A percentile compares a stretch with the other conserved stretches of the same genome.
These are phyloP conservation scores for Rhytidhysteron rufulum DNA, from an alignment of 2,329 filamentous ascomycete species.

Conservation along the genomic window DNA sequence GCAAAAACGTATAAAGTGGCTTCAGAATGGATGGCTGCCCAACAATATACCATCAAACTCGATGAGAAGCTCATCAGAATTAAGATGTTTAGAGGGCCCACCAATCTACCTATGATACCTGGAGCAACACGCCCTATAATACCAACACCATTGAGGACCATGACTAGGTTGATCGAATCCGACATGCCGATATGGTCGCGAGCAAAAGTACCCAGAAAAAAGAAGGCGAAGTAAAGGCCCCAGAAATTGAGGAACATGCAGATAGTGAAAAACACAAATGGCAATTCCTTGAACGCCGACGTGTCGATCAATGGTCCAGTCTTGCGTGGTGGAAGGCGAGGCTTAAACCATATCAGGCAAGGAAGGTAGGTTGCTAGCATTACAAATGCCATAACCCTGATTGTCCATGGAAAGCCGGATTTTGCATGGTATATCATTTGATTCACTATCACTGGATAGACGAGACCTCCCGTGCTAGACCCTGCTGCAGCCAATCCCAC, in stretches of 20 bases:
- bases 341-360: conserved; percentile 39
- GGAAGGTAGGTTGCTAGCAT: conserved; percentile 32
- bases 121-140: conserved; percentile 54
- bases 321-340: conserved; percentile 48
- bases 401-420: conserved; percentile 29
- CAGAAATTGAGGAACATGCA: conserved; percentile 47
- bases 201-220: conserved; percentile 48
- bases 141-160: conserved; percentile 63
- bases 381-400: conserved; percentile 43
- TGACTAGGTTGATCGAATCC: conserved; percentile 58
- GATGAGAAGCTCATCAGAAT: conserved; percentile 57
- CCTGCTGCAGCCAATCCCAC: conserved; percentile 19
- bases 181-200: conserved; percentile 30
- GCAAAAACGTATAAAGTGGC: conserved; percentile 59
- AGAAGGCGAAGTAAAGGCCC: conserved; percentile 57
- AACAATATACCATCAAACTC: conserved; percentile 47
- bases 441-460: conserved; percentile 13
- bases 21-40: conserved; percentile 54
- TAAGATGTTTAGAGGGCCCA: conserved; percentile 53
- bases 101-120: conserved; percentile 45
- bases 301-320: conserved; percentile 53
- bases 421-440: conserved; percentile 12
- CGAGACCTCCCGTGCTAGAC: conserved; percentile 11
- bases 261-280: conserved; percentile 50
- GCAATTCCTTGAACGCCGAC: conserved; percentile 53